phyloP scores from a whole-genome alignment of 805 yeast species.

The Candida saitoana region DNA sequence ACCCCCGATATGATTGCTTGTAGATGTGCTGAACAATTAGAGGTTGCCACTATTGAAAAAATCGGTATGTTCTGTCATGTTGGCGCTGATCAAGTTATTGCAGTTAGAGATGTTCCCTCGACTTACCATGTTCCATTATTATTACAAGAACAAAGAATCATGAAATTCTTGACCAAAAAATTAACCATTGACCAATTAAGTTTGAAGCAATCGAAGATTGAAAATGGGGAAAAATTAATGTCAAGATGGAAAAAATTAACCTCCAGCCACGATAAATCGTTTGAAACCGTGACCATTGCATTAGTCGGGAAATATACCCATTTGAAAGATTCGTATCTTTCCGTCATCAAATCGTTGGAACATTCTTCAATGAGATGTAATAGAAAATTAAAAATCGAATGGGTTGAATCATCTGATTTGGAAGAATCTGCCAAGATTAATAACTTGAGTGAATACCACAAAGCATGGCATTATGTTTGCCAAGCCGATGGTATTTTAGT shows the following conservation, averaged over 20 bases:
- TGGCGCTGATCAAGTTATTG: slow-evolving; percentile 95
- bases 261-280: slow-evolving; percentile 72
- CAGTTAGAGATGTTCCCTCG: slow-evolving; percentile 93
- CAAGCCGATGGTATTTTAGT: slow-evolving; percentile 95
- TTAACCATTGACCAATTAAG: slow-evolving; percentile 51
- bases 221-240: slow-evolving; percentile 68
- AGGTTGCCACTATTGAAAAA: slow-evolving; percentile 82
- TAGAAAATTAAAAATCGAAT: slow-evolving; percentile 78
- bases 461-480: slow-evolving; percentile 92
- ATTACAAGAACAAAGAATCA: slow-evolving; percentile 80
- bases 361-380: slow-evolving; percentile 90
- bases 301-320: slow-evolving; percentile 96
- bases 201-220: slow-evolving; percentile 40
- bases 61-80: slow-evolving; percentile 99
- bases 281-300: slow-evolving; percentile 88
- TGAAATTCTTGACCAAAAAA: slow-evolving; percentile 66
- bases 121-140: slow-evolving; percentile 96
- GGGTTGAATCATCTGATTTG: slow-evolving; percentile 94
- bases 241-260: slow-evolving; percentile 79
- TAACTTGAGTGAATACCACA: slow-evolving; percentile 77
- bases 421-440: slow-evolving; percentile 65
- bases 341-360: slow-evolving; percentile 92
- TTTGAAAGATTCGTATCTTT: slow-evolving; percentile 89
- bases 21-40: slow-evolving; percentile 84
- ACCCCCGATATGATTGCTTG: slow-evolving; percentile 97